Conservation (phyloP, 2,329 filamentous ascomycete genomes). For the Cercospora zeina region DNA sequence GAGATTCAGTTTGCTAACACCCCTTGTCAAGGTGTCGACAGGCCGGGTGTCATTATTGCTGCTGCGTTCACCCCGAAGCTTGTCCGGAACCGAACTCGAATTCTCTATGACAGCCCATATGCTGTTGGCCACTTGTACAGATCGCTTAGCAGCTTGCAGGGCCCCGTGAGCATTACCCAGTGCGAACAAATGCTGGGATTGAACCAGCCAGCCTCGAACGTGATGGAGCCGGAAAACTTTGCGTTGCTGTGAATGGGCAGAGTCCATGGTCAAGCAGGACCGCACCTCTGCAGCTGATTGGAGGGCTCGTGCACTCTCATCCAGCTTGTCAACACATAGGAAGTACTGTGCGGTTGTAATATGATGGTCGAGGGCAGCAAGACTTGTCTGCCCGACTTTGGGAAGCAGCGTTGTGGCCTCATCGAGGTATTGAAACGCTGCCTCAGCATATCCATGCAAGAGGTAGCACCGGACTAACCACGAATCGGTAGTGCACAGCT, state of each 20-base stretch:
- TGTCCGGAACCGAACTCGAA: background rate
- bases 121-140: constrained; percentile 34
- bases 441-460: constrained; percentile 61
- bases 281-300: constrained; percentile 26
- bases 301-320: constrained; percentile 26
- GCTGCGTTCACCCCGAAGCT: constrained; percentile 13
- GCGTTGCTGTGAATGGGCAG: constrained; percentile 27
- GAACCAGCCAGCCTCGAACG: constrained; percentile 35
- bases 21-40: constrained; percentile 27
- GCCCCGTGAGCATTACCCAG: constrained; percentile 28
- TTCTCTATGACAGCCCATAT: constrained; percentile 35
- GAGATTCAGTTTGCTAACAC: constrained; percentile 40
- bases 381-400: constrained; percentile 45
- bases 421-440: constrained; percentile 59
- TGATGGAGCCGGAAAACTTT: constrained; percentile 31
- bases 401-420: constrained; percentile 56
- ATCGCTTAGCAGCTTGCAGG: constrained; percentile 34
- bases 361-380: constrained; percentile 48
- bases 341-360: constrained; percentile 30
- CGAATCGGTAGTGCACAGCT: constrained; percentile 34
- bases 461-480: constrained; percentile 57
- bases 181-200: constrained; percentile 30
- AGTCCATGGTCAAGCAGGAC: constrained; percentile 22
- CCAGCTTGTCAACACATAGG: constrained; percentile 29
- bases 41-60: constrained; percentile 17